A percentile compares a stretch with the other conserved stretches of the same genome.
Evolutionary conservation across 2,329 filamentous ascomycete genomes (phyloP).

Genomic region (Corniculantispora saksenae): DNA sequence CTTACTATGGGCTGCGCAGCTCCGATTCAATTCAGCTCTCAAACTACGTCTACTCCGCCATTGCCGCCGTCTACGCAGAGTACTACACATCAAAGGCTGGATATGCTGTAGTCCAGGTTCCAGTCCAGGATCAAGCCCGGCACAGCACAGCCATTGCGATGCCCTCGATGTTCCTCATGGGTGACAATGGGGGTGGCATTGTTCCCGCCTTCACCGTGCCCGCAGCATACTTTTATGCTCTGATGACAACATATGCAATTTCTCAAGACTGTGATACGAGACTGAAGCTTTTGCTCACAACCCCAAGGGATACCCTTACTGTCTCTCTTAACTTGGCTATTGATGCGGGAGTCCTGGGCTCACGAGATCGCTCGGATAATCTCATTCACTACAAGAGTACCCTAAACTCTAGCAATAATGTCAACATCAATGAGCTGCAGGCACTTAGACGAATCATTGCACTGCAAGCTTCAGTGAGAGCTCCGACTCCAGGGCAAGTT

Average conservation of each 20-base stretch:
- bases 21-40: conserved; percentile 12
- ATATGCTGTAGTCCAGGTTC: conserved; percentile 5
- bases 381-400: background rate
- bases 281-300: conserved; percentile 13
- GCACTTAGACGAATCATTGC: conserved; percentile 11
- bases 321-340: conserved; percentile 5
- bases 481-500: conserved; percentile 2
- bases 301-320: background rate
- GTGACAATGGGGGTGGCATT: background rate
- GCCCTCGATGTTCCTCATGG: conserved; percentile 1
- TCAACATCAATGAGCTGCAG: conserved; percentile 7
- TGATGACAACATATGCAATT: conserved; percentile 13
- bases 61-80: conserved; percentile 11
- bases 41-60: conserved; percentile 17
- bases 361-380: no score
- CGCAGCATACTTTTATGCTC: conserved; percentile 14
- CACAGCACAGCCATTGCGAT: background rate
- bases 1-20: conserved; percentile 14
- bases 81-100: conserved; percentile 1
- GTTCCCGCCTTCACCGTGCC: conserved; percentile 13
- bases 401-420: background rate
- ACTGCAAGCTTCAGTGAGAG: conserved; percentile 6
- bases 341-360: conserved; percentile 7
- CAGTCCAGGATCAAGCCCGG: background rate
- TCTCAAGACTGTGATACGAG: conserved; percentile 12